Conservation (phyloP, 2,329 filamentous ascomycete species). For the Verticillium nonalfalfae region DNA sequence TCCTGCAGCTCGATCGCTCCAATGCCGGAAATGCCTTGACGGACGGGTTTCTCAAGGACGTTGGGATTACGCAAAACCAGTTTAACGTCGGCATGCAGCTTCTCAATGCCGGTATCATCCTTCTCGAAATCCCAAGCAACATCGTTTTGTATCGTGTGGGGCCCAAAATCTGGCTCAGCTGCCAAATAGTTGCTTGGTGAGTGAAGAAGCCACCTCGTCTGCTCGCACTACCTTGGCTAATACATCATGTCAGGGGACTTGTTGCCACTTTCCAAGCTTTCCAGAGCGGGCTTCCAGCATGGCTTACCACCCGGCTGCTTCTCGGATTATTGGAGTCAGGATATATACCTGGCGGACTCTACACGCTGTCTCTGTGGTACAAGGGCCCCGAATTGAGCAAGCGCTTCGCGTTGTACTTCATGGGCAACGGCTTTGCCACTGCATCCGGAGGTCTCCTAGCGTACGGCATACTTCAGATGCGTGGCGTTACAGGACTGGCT, state of each 20-base stretch:
- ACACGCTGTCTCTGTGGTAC: constrained; percentile 57
- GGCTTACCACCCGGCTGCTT: constrained; percentile 36
- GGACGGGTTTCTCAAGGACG: constrained; percentile 19
- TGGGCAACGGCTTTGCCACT: constrained; percentile 47
- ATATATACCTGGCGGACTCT: constrained; percentile 46
- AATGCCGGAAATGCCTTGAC: constrained; percentile 9
- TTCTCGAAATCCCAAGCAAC: constrained; percentile 24
- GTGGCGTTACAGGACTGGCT: constrained; percentile 5
- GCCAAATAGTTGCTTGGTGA: constrained; percentile 20
- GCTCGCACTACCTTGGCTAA: not conserved
- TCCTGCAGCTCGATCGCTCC: constrained; percentile 27
- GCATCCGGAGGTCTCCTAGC: constrained; percentile 58
- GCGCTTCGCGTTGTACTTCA: constrained; percentile 52
- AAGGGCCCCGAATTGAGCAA: constrained; percentile 50
- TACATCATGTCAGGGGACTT: constrained; percentile 14
- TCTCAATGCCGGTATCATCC: constrained; percentile 20
- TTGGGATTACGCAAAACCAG: constrained; percentile 8
- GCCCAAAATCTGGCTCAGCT: constrained; percentile 19
- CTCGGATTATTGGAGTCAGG: constrained; percentile 44
- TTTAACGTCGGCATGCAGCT: constrained; percentile 23
- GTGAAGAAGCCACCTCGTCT: not conserved
- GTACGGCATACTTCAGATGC: constrained; percentile 37
- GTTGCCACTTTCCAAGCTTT: constrained; percentile 23
- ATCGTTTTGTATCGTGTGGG: constrained; percentile 21
- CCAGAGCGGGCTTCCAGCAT: not conserved